A percentile compares a stretch with the other conserved stretches of the same genome.
Evolutionary conservation across 768 basidiomycete species (phyloP).

Genomic region (Scleroderma citrinum): DNA sequence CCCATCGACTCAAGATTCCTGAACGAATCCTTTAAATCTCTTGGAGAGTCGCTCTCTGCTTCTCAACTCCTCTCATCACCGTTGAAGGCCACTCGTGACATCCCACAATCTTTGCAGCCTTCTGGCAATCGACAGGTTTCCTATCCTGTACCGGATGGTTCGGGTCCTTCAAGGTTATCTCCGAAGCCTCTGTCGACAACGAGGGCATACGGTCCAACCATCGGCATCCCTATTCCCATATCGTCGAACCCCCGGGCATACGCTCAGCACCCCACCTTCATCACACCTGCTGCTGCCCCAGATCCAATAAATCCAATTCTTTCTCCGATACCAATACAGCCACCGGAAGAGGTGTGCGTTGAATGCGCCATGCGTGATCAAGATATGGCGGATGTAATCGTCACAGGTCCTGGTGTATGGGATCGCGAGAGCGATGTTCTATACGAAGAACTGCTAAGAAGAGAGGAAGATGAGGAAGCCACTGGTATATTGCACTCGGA

Average conservation of each 20-base stretch:
- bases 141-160: slow-evolving; percentile 32
- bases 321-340: slow-evolving; percentile 44
- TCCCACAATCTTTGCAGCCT: slow-evolving; percentile 32
- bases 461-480: slow-evolving; percentile 66
- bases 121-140: slow-evolving; percentile 43
- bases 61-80: slow-evolving; percentile 18
- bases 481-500: slow-evolving; percentile 44
- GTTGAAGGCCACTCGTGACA: slow-evolving; percentile 13
- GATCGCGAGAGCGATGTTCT: slow-evolving; percentile 81
- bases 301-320: slow-evolving; percentile 59
- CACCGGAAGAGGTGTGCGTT: slow-evolving; percentile 81
- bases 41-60: slow-evolving; percentile 21
- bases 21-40: slow-evolving; percentile 28
- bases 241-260: slow-evolving; percentile 62
- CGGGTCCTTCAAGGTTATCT: slow-evolving; percentile 29
- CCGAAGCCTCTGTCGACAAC: slow-evolving; percentile 56
- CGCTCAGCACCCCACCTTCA: slow-evolving; percentile 73
- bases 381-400: slow-evolving; percentile 95
- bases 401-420: slow-evolving; percentile 83
- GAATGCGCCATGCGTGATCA: slow-evolving; percentile 99
- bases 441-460: slow-evolving; percentile 68
- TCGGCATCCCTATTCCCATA: slow-evolving; percentile 48
- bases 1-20: slow-evolving; percentile 23
- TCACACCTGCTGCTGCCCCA: slow-evolving; percentile 49
- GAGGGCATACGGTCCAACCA: slow-evolving; percentile 42